Evolutionary conservation across 352 stramenopile genomes (phyloP).

Genomic region (Thalassiosira ordinaria): DNA sequence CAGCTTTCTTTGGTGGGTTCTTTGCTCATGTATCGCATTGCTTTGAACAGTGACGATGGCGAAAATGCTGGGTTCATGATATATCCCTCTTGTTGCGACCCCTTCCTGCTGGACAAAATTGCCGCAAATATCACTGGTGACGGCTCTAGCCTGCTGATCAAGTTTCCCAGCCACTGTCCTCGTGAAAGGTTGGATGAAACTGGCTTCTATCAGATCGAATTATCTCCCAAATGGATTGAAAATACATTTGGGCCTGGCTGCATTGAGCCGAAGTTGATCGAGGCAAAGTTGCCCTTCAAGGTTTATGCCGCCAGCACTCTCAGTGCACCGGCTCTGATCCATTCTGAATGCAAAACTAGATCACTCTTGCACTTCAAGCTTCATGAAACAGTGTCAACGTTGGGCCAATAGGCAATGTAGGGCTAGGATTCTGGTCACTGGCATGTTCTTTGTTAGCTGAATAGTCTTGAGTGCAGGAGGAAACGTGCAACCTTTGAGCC

Average conservation of each 20-base stretch:
- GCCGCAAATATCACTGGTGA: neutral
- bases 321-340: neutral
- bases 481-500: too few relatives aligned
- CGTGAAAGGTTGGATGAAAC: neutral
- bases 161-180: neutral
- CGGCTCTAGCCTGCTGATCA: neutral
- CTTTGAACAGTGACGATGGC: too few relatives aligned
- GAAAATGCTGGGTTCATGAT: neutral
- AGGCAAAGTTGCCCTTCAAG: neutral
- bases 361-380: neutral
- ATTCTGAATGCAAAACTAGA: neutral
- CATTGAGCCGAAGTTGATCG: neutral
- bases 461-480: too few relatives aligned
- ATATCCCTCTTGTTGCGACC: neutral
- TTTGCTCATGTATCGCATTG: neutral
- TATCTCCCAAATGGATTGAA: too few relatives aligned
- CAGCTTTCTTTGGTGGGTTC: neutral
- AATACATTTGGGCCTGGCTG: neutral
- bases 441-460: too few relatives aligned
- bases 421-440: too few relatives aligned
- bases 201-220: too few relatives aligned
- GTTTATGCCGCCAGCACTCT: neutral
- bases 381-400: neutral
- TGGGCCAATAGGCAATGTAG: too few relatives aligned
- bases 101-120: neutral